phyloP scores from a whole-genome alignment of 176 grass and related monocot genomes.

The Luzula sylvatica region DNA sequence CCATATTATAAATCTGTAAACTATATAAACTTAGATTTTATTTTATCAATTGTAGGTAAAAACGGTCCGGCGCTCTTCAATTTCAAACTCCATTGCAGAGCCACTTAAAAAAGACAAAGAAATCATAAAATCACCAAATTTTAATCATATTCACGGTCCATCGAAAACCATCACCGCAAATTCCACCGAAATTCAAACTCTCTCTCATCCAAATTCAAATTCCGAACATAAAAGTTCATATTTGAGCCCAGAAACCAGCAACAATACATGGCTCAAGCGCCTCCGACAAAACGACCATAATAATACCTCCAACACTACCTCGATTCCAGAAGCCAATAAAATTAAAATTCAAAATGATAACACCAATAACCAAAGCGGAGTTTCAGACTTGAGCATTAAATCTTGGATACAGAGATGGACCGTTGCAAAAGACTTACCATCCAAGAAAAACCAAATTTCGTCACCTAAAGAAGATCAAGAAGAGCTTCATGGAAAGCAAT shows the following conservation, averaged over 20 bases:
- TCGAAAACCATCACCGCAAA: neutral
- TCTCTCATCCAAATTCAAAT: slow-evolving; percentile 1
- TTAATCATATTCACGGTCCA: neutral
- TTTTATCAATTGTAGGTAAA: slow-evolving; percentile 2
- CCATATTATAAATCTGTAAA: too few species aligned
- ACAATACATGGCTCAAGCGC: slow-evolving; percentile 51
- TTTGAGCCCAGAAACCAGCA: neutral
- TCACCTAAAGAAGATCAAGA: neutral
- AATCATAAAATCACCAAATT: neutral
- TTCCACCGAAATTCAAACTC: neutral
- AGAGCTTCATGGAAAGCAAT: slow-evolving; percentile 27
- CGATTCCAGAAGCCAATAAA: slow-evolving; percentile 28
- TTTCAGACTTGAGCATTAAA: slow-evolving; percentile 22
- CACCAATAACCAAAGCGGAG: neutral
- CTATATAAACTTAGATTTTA: neutral
- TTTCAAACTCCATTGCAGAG: slow-evolving; percentile 4
- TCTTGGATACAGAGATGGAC: slow-evolving; percentile 62
- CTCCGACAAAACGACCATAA: slow-evolving; percentile 5
- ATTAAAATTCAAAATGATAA: slow-evolving; percentile 1
- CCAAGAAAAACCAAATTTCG: neutral
- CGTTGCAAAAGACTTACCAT: neutral
- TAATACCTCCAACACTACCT: slow-evolving; percentile 4
- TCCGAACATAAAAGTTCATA: slow-evolving; percentile 1
- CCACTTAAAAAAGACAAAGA: neutral
- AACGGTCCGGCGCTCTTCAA: neutral